Conservation (phyloP, 331 rosid species). For the Acacia concinna region DNA sequence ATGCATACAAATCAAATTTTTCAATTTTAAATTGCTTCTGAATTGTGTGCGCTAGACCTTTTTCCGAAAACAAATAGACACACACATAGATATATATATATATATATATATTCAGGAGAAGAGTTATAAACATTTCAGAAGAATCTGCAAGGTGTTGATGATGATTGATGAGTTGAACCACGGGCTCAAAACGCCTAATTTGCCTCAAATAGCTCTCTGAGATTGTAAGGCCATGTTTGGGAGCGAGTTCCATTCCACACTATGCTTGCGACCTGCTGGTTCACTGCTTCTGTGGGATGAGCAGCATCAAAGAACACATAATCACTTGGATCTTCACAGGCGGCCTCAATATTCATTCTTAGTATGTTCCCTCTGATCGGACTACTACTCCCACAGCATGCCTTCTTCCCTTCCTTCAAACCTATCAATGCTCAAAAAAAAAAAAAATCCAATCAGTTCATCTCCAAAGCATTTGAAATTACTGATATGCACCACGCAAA, state of each 20-base stretch:
- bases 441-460: background rate
- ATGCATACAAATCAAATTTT: too few relatives aligned
- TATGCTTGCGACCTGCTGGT: constrained; percentile 1
- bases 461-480: background rate
- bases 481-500: too few relatives aligned
- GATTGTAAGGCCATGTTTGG: constrained; percentile 27
- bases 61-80: background rate
- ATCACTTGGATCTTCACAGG: constrained; percentile 28
- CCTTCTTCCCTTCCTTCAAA: constrained; percentile 36
- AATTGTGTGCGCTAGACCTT: too few relatives aligned
- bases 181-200: background rate
- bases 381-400: constrained; percentile 43
- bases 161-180: background rate
- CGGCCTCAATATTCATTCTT: background rate
- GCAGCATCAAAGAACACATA: constrained; percentile 37
- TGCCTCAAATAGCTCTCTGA: background rate
- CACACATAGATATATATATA: too few relatives aligned
- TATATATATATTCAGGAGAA: too few relatives aligned
- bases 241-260: constrained; percentile 32
- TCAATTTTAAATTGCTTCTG: too few relatives aligned
- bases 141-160: too few relatives aligned
- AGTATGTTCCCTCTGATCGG: background rate
- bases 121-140: too few relatives aligned
- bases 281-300: constrained; percentile 33
- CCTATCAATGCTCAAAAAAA: constrained; percentile 16